Conservation (phyloP, 2,329 filamentous ascomycete species). For the Aspergillus neotritici region DNA sequence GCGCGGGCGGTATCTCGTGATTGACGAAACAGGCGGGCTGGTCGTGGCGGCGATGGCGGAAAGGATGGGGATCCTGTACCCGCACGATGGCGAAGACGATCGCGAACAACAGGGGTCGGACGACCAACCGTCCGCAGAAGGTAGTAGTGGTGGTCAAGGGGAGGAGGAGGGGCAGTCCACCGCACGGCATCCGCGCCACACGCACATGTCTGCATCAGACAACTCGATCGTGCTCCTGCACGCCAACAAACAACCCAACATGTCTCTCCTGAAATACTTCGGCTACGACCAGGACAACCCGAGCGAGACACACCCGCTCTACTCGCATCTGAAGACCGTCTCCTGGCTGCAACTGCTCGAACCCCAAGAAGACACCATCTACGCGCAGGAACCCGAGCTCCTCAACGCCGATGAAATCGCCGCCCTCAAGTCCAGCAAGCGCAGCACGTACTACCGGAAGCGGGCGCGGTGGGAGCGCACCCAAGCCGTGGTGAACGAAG, state of each 20-base stretch:
- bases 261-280: slow-evolving; percentile 84
- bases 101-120: too few relatives aligned
- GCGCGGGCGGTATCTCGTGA: slow-evolving; percentile 67
- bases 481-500: slow-evolving; percentile 66
- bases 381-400: slow-evolving; percentile 58
- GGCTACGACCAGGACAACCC: slow-evolving; percentile 67
- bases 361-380: slow-evolving; percentile 68
- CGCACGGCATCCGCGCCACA: slow-evolving; percentile 13
- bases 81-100: slow-evolving; percentile 21
- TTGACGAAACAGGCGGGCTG: slow-evolving; percentile 82
- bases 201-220: slow-evolving; percentile 43
- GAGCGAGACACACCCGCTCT: slow-evolving; percentile 66
- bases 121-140: too few relatives aligned
- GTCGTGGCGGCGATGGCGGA: slow-evolving; percentile 80
- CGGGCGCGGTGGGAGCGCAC: slow-evolving; percentile 72
- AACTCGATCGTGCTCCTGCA: slow-evolving; percentile 56
- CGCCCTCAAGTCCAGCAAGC: slow-evolving; percentile 71
- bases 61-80: slow-evolving; percentile 74
- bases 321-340: slow-evolving; percentile 72
- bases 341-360: slow-evolving; percentile 89
- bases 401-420: slow-evolving; percentile 58
- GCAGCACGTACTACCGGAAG: slow-evolving; percentile 84
- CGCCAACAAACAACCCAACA: slow-evolving; percentile 73
- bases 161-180: neutral
- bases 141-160: too few relatives aligned